A percentile compares a stretch with the other conserved stretches of the same genome.
Conservation (phyloP, 352 stramenopile species). For the Pythium aquatile region DNA sequence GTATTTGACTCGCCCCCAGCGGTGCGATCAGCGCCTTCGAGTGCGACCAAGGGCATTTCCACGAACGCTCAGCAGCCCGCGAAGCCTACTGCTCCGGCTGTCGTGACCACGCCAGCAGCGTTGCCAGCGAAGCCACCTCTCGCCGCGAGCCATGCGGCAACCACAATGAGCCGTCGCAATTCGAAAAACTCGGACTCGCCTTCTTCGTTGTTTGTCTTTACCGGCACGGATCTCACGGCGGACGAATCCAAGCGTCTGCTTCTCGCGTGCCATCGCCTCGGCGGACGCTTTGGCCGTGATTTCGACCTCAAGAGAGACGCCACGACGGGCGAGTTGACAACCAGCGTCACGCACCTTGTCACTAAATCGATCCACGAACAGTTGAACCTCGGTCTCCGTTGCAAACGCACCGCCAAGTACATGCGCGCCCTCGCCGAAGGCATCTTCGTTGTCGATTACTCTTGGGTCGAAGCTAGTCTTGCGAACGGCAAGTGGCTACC, state of each 20-base stretch:
- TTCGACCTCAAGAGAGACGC: slow-evolving; percentile 68
- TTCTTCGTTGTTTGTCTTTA: slow-evolving; percentile 32
- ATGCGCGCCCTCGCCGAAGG: slow-evolving; percentile 81
- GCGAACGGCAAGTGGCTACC: slow-evolving; percentile 58
- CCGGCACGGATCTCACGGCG: slow-evolving; percentile 56
- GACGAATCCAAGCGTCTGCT: slow-evolving; percentile 56
- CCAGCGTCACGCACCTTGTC: slow-evolving; percentile 76
- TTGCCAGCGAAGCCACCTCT: background rate
- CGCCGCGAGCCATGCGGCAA: background rate
- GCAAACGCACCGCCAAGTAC: slow-evolving; percentile 84
- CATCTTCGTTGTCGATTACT: slow-evolving; percentile 71
- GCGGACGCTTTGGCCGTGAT: slow-evolving; percentile 66
- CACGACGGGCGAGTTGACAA: slow-evolving; percentile 35
- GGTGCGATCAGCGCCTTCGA: background rate
- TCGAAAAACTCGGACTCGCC: slow-evolving; percentile 3
- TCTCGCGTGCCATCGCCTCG: slow-evolving; percentile 55
- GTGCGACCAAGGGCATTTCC: background rate
- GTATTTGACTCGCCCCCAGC: slow-evolving; percentile 19
- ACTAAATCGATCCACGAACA: slow-evolving; percentile 51
- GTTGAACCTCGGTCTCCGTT: slow-evolving; percentile 34
- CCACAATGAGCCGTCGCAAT: background rate
- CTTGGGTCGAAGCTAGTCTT: slow-evolving; percentile 72
- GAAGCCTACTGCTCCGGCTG: background rate
- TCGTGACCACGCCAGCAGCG: background rate
- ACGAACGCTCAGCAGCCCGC: background rate